A percentile compares a stretch with the other conserved stretches of the same genome.
phyloP scores from a whole-genome alignment of 2,329 filamentous ascomycete species.

The Didymella pinodella region DNA sequence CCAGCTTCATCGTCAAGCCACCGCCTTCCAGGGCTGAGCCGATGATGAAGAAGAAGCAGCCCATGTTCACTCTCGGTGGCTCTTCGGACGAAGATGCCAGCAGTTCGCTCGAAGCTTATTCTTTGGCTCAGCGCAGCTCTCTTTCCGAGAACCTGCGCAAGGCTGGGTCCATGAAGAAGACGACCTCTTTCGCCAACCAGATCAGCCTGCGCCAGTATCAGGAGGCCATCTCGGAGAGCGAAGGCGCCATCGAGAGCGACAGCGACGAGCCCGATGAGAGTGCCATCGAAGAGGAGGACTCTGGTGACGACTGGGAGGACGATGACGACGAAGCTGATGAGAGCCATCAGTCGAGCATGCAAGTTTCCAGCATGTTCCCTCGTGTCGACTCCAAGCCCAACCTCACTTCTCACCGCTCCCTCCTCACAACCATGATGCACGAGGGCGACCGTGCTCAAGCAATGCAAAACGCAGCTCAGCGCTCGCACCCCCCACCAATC shows the following conservation, averaged over 20 bases:
- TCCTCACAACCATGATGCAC: constrained; percentile 89
- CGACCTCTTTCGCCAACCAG: constrained; percentile 81
- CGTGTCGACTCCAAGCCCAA: constrained; percentile 89
- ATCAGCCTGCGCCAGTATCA: constrained; percentile 72
- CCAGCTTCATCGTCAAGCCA: constrained; percentile 41
- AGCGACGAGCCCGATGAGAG: constrained; percentile 66
- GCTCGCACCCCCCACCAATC: constrained; percentile 63
- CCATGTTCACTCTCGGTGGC: constrained; percentile 76
- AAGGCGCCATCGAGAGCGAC: constrained; percentile 66
- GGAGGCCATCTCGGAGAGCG: constrained; percentile 62
- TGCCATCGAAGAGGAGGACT: constrained; percentile 69
- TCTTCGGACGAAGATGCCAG: constrained; percentile 88
- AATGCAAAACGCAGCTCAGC: constrained; percentile 71
- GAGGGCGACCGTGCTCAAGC: constrained; percentile 76
- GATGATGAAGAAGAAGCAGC: constrained; percentile 68
- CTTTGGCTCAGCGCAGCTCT: constrained; percentile 61
- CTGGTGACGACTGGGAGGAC: constrained; percentile 61
- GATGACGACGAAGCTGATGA: constrained; percentile 75
- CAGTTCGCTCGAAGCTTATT: constrained; percentile 71
- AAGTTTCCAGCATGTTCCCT: constrained; percentile 83
- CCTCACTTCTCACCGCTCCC: constrained; percentile 82
- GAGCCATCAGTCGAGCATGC: constrained; percentile 81
- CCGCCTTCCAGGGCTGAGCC: constrained; percentile 46
- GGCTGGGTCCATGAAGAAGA: constrained; percentile 68
- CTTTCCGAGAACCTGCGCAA: constrained; percentile 62